Conservation (phyloP, 2,329 filamentous ascomycete genomes). For the Phyllachora maydis region DNA sequence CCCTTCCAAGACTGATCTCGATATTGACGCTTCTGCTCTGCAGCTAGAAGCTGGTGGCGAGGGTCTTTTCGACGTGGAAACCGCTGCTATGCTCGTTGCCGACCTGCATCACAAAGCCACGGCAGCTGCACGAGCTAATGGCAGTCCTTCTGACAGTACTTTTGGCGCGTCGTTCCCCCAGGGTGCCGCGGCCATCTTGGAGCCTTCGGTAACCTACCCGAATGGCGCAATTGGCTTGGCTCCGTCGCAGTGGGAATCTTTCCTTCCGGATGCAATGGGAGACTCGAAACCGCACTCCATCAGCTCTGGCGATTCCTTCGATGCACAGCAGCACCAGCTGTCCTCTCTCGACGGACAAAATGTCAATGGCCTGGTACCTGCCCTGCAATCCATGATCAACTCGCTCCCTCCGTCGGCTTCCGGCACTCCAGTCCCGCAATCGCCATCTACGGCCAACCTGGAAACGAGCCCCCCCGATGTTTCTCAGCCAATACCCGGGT, state of each 20-base stretch:
- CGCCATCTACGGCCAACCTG: slow-evolving; percentile 43
- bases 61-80: slow-evolving; percentile 86
- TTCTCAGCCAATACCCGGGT: slow-evolving; percentile 35
- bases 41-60: slow-evolving; percentile 85
- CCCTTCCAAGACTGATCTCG: slow-evolving; percentile 57
- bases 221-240: slow-evolving; percentile 60
- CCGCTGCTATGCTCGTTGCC: slow-evolving; percentile 94
- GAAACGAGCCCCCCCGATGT: slow-evolving; percentile 41
- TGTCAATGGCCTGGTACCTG: slow-evolving; percentile 38
- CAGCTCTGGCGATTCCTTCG: slow-evolving; percentile 46
- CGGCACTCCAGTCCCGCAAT: slow-evolving; percentile 52
- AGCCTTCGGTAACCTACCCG: slow-evolving; percentile 56
- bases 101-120: slow-evolving; percentile 94
- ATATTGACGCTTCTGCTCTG: slow-evolving; percentile 66
- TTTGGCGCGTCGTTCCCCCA: slow-evolving; percentile 53
- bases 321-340: slow-evolving; percentile 45
- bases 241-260: slow-evolving; percentile 85
- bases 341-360: slow-evolving; percentile 47
- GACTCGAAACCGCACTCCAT: slow-evolving; percentile 63
- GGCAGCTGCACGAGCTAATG: slow-evolving; percentile 38
- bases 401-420: slow-evolving; percentile 48
- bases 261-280: slow-evolving; percentile 48
- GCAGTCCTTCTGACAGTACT: slow-evolving; percentile 32
- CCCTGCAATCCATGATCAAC: slow-evolving; percentile 51
- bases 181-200: slow-evolving; percentile 50